Evolutionary conservation across 768 basidiomycete genomes (phyloP), one percentile per base, ranked within the genome.

Genomic region (Podaxis rugospora): DNA sequence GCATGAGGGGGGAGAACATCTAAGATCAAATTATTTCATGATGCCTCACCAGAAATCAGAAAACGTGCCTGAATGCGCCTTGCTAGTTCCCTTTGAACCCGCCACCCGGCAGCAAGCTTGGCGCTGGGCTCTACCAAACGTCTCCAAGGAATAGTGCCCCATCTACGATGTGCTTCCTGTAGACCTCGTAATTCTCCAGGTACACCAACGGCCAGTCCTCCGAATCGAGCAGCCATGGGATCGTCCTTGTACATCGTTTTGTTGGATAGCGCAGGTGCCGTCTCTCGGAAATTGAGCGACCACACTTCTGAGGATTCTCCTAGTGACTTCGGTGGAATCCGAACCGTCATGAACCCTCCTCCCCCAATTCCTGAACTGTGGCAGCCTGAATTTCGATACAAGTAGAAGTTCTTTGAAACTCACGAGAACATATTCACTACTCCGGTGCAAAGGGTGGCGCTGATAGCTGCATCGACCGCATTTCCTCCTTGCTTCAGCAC

Each of bases 341-440:
- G 87, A 35, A 95, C 81, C 27, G 85, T 87, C 86, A 93, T 90
- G 67, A 92, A 91, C 0, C 93, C 93, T 16, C 92, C 93, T 2
- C 90, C 92, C n/a, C 92, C 92, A 50, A 94, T 88, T 2, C 90
- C 90, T 10, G 90, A 89, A 9, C 89, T 90, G 50, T 4, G 57
- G 23, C 16, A 16, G 16, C 37, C 16, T 67, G 55, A 55, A 59
- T 27, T 25, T 18, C 25, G 53, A 60, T 59, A n/a, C 13, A 51
- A n/a, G 21, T 35, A 18, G 14, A 4, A 50, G 42, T n/a, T 13
- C 21, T 11, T 11, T 9, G 32, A 27, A 21, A 80, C 85, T 69
- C 68, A 94, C 81, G 92, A 92, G 71, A 95, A 97, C 87, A 93
- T 93, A 71, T 94, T 95, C 54, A 93, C 84, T 2, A 92, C 88